Conservation (phyloP, 169 alveolate genomes). For the Sarcocystis neurona region DNA sequence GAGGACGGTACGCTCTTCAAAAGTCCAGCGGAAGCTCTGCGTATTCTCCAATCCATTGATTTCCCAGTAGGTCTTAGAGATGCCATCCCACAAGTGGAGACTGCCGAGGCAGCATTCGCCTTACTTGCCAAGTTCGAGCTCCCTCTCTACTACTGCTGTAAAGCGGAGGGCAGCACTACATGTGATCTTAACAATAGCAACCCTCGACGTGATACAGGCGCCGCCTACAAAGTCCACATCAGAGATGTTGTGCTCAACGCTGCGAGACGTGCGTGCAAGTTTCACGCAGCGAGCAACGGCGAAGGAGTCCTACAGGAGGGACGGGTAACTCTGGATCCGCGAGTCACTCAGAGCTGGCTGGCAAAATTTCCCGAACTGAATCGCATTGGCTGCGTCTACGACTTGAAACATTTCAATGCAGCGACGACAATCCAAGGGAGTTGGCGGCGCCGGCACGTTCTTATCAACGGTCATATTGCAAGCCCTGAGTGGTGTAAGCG, state of each 20-base stretch:
- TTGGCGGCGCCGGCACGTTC: conserved; percentile 32
- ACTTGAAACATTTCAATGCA: conserved; percentile 45
- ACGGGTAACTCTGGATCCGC: conserved; percentile 57
- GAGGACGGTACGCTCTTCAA: conserved; percentile 12
- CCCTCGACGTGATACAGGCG: too few relatives aligned
- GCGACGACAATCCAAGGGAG: conserved; percentile 49
- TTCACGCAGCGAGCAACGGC: conserved; percentile 56
- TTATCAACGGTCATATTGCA: not conserved
- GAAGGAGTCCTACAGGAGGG: conserved; percentile 35
- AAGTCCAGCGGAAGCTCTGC: conserved; percentile 47
- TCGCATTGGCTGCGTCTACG: not conserved
- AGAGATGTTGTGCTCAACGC: conserved; percentile 54
- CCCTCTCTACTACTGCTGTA: conserved; percentile 44
- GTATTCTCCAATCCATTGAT: conserved; percentile 23
- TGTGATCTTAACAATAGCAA: too few relatives aligned
- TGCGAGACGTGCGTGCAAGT: conserved; percentile 62
- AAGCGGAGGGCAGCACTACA: too few relatives aligned
- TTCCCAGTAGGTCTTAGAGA: conserved; percentile 57
- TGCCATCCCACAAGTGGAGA: not conserved
- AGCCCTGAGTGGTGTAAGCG: conserved; percentile 28
- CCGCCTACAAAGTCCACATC: conserved; percentile 53
- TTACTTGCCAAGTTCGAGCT: conserved; percentile 44
- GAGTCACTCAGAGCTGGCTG: conserved; percentile 52
- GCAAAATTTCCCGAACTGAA: conserved; percentile 37
- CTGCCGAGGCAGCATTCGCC: conserved; percentile 22